phyloP scores from a whole-genome alignment of 2,329 filamentous ascomycete genomes.

The Cordyceps militaris region DNA sequence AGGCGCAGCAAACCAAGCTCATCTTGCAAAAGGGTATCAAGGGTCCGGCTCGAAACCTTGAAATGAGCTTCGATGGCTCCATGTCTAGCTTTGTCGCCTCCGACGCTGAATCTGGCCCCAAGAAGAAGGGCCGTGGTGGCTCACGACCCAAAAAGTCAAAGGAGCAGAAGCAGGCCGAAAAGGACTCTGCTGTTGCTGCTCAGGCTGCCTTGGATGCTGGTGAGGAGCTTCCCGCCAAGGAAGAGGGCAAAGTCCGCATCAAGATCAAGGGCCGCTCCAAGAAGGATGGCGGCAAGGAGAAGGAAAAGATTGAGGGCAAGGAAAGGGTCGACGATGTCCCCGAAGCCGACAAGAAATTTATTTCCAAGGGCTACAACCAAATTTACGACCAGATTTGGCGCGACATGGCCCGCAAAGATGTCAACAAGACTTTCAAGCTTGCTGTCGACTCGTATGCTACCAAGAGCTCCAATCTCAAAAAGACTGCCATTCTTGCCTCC shows the following conservation, averaged over 20 bases:
- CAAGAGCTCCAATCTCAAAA: constrained; percentile 92
- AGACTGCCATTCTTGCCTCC: constrained; percentile 91
- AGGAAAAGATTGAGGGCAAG: constrained; percentile 38
- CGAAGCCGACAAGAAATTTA: constrained; percentile 59
- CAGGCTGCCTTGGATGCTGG: constrained; percentile 77
- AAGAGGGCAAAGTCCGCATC: constrained; percentile 55
- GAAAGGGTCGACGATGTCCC: constrained; percentile 45
- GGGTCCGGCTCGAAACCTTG: constrained; percentile 63
- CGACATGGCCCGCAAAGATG: constrained; percentile 87
- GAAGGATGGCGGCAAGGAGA: constrained; percentile 33
- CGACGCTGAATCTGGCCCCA: constrained; percentile 46
- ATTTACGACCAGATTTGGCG: constrained; percentile 98
- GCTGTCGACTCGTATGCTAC: constrained; percentile 79
- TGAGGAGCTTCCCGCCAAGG: constrained; percentile 57
- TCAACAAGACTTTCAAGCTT: constrained; percentile 85
- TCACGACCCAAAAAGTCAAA: constrained; percentile 85
- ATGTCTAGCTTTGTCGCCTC: constrained; percentile 73
- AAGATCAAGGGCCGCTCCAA: constrained; percentile 51
- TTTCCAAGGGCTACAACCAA: constrained; percentile 90
- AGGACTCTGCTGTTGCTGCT: constrained; percentile 76
- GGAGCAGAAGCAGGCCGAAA: constrained; percentile 74
- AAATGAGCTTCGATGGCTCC: constrained; percentile 75
- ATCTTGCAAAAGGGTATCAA: constrained; percentile 81
- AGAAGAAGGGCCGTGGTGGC: constrained; percentile 51
- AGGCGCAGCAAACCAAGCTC: constrained; percentile 82